A percentile compares a stretch with the other conserved stretches of the same genome.
Evolutionary conservation across 352 stramenopile species (phyloP).

Genomic region (Globisporangium abappressorium): DNA sequence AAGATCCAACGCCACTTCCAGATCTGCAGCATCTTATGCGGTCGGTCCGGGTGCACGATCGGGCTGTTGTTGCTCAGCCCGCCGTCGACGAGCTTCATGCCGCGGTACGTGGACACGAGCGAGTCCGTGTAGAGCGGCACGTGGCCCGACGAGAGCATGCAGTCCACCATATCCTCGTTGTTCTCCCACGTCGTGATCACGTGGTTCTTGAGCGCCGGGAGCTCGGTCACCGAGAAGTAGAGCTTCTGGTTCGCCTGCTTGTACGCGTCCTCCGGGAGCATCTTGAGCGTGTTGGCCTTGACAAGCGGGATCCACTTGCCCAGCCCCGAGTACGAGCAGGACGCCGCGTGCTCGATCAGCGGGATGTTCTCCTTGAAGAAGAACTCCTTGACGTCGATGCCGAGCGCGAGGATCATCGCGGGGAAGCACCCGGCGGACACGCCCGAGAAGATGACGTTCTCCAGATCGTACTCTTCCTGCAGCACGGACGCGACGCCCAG

Average conservation of each 20-base stretch:
- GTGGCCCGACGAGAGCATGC: slow-evolving; percentile 73
- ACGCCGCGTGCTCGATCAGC: slow-evolving; percentile 60
- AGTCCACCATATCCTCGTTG: slow-evolving; percentile 83
- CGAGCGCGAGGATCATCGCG: slow-evolving; percentile 56
- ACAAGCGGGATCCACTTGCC: slow-evolving; percentile 82
- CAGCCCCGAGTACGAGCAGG: slow-evolving; percentile 53
- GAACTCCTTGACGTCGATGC: slow-evolving; percentile 73
- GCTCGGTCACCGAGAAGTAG: slow-evolving; percentile 78
- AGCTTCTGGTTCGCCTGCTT: slow-evolving; percentile 56
- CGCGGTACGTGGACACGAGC: slow-evolving; percentile 57
- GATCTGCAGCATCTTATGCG: slow-evolving; percentile 82
- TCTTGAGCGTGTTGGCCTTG: slow-evolving; percentile 56
- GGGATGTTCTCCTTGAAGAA: slow-evolving; percentile 83
- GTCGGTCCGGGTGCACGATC: slow-evolving; percentile 44
- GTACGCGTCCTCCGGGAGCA: slow-evolving; percentile 67
- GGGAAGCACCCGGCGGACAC: slow-evolving; percentile 78
- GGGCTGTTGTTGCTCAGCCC: slow-evolving; percentile 72
- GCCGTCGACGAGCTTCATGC: slow-evolving; percentile 72
- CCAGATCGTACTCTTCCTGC: slow-evolving; percentile 75
- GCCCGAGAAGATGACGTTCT: slow-evolving; percentile 71
- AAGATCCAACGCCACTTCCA: slow-evolving; percentile 81
- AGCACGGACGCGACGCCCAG: slow-evolving; percentile 72
- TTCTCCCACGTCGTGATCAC: slow-evolving; percentile 64
- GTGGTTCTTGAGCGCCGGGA: slow-evolving; percentile 65
- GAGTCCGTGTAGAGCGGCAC: slow-evolving; percentile 74